Evolutionary conservation across 176 grass and related monocot species (phyloP).

Genomic region (Avena atlantica): DNA sequence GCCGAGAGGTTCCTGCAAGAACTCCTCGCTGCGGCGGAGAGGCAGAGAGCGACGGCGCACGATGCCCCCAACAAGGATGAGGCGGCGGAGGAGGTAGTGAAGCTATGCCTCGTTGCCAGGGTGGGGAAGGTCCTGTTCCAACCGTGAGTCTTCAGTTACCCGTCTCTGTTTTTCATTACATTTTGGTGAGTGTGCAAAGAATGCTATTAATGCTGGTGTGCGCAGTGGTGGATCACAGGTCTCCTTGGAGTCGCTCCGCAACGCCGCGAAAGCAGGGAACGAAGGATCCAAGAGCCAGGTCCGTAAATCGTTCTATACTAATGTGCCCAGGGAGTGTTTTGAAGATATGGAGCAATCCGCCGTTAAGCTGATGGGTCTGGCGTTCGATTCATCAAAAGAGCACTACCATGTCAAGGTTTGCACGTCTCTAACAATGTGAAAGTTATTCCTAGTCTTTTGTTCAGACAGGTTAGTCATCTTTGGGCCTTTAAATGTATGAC

Average conservation of each 20-base stretch:
- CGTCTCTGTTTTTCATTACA: slow-evolving; percentile 8
- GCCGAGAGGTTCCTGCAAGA: slow-evolving; percentile 30
- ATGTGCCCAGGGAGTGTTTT: slow-evolving; percentile 37
- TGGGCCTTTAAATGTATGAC: slow-evolving; percentile 4
- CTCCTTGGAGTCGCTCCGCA: slow-evolving; percentile 34
- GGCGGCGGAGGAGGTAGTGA: slow-evolving; percentile 1
- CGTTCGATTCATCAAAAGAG: slow-evolving; percentile 47
- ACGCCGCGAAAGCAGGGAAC: slow-evolving; percentile 27
- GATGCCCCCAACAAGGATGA: not conserved
- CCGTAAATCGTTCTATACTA: slow-evolving; percentile 46
- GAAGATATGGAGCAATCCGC: slow-evolving; percentile 37
- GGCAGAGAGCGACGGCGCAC: not conserved
- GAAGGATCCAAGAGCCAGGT: slow-evolving; percentile 37
- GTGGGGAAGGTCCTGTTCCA: slow-evolving; percentile 53
- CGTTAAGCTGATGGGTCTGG: slow-evolving; percentile 29
- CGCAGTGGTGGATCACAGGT: slow-evolving; percentile 19
- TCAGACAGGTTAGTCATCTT: not conserved
- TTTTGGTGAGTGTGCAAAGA: not conserved
- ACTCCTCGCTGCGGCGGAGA: slow-evolving; percentile 42
- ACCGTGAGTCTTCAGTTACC: slow-evolving; percentile 27
- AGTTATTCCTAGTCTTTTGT: not conserved
- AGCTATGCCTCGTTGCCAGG: slow-evolving; percentile 42
- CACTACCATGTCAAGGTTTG: slow-evolving; percentile 54
- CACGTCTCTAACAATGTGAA: slow-evolving; percentile 4
- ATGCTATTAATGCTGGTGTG: not conserved